Evolutionary conservation across 2,329 filamentous ascomycete genomes (phyloP).

Genomic region (Colletotrichum higginsianum): DNA sequence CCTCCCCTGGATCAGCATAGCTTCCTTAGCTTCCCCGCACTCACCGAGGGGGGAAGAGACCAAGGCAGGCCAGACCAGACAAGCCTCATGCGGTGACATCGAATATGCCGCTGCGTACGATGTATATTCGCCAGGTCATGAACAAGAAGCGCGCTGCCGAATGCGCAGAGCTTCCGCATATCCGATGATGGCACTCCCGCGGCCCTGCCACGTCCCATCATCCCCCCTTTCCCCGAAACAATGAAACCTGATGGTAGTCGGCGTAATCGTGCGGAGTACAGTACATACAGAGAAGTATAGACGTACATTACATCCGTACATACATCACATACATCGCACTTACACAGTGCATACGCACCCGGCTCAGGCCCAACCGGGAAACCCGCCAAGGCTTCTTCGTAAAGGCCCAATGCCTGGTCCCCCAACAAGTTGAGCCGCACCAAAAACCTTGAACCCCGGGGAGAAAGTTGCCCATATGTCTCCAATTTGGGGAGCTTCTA

Average conservation of each 20-base stretch:
- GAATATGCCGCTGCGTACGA: conserved; percentile 4
- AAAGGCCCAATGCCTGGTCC: background rate
- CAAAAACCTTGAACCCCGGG: conserved; percentile 4
- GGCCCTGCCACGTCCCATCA: background rate
- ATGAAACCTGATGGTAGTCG: background rate
- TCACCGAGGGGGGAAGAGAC: background rate
- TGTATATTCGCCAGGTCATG: conserved; percentile 3
- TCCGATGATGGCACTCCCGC: conserved; percentile 17
- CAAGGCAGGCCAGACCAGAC: too few relatives aligned
- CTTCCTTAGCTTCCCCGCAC: conserved; percentile 39
- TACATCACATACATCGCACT: too few relatives aligned
- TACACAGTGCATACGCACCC: too few relatives aligned
- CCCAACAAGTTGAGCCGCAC: conserved; percentile 23
- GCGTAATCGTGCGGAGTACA: conserved; percentile 4
- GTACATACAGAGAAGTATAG: background rate
- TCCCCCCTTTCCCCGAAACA: too few relatives aligned
- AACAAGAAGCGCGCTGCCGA: conserved; percentile 25
- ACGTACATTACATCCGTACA: too few relatives aligned
- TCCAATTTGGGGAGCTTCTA: conserved; percentile 24
- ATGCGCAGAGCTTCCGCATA: conserved; percentile 28
- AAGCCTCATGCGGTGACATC: conserved; percentile 26
- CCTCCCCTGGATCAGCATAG: conserved; percentile 31
- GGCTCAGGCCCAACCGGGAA: background rate
- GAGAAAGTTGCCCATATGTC: conserved; percentile 4
- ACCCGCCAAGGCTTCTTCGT: background rate